Conservation (phyloP, 23 red algal genomes). For the Gracilariopsis chorda region DNA sequence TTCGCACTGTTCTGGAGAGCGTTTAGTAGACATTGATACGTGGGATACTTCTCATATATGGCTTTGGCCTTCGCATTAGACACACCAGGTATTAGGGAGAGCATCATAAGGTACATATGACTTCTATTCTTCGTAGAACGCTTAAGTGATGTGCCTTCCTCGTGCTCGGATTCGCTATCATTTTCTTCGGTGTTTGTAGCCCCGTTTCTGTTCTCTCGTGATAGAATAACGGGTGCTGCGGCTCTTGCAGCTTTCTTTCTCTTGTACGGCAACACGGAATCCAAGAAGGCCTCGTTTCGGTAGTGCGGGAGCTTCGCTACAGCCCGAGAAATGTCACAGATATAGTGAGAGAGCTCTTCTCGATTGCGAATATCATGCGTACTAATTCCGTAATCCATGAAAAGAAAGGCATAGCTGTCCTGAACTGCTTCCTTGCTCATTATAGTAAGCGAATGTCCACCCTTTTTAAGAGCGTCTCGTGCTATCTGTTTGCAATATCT, state of each 20-base stretch:
- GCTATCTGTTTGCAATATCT: too few species aligned
- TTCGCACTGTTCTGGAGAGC: background rate
- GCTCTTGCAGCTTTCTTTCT: background rate
- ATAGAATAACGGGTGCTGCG: background rate
- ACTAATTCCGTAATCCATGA: constrained; percentile 41
- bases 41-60: constrained; percentile 26
- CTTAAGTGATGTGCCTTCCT: too few species aligned
- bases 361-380: constrained; percentile 5
- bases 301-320: background rate
- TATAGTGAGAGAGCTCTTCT: background rate
- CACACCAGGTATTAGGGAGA: constrained; percentile 11
- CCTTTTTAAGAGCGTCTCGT: too few species aligned
- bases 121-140: too few species aligned
- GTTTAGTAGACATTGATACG: background rate
- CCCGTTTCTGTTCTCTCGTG: too few species aligned
- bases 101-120: constrained; percentile 18
- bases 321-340: constrained; percentile 21
- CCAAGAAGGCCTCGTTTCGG: background rate
- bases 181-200: too few species aligned
- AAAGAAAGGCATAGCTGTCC: constrained; percentile 40
- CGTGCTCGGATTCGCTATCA: too few species aligned
- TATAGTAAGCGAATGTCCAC: too few species aligned
- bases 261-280: constrained; percentile 1
- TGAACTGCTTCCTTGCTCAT: constrained; percentile 9
- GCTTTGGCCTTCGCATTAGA: background rate